Evolutionary conservation across 495 filamentous ascomycete genomes (phyloP), one percentile per base, ranked within the genome.

Genomic region (Neurospora sp.): DNA sequence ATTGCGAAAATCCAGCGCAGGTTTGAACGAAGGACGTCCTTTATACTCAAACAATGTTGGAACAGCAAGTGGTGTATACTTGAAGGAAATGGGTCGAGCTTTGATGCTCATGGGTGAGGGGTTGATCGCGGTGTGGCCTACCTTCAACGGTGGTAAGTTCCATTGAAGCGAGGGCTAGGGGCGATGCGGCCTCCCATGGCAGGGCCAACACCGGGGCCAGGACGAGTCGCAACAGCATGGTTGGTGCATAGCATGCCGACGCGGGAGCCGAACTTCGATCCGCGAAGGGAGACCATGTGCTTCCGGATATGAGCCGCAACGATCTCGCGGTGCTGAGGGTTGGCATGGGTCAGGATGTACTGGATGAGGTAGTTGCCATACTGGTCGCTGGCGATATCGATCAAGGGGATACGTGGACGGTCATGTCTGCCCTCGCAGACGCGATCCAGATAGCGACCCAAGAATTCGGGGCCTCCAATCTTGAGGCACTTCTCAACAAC

Each of bases 221-320:
- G 93, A 66, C 94, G 93, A 75, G 93, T 97, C 42, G 91, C 87
- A 75, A 92, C 88, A 38, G 92, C 92, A 40, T 94, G 95, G 79
- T 98, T 98, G 85, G 93, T 97, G 84, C 96, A 98, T 73, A 98
- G 92, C 94, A 98, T 98, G 70, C 95, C 96, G 62, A 98, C 96
- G 71, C 96, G 93, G 73, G 96, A 98, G 73, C 96, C 96, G 82
- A 98, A 99, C 80, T 99, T 99, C 76, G 96, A 98, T 60, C 96
- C 96, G 73, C 96, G 94, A 42, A 99, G 90, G 74, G 96, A 98
- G 37, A 99, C 96, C 96, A 99, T 99, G 83, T 99, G 96, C 85
- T 99, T 99, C 76, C 94, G 91, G 77, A 99, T 95, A 80, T 99
- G 96, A 42, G 88, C 90, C 38, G 95, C 93, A 72, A 98, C 96